Conservation (phyloP, 768 basidiomycete genomes). For the Ramaria sp. region DNA sequence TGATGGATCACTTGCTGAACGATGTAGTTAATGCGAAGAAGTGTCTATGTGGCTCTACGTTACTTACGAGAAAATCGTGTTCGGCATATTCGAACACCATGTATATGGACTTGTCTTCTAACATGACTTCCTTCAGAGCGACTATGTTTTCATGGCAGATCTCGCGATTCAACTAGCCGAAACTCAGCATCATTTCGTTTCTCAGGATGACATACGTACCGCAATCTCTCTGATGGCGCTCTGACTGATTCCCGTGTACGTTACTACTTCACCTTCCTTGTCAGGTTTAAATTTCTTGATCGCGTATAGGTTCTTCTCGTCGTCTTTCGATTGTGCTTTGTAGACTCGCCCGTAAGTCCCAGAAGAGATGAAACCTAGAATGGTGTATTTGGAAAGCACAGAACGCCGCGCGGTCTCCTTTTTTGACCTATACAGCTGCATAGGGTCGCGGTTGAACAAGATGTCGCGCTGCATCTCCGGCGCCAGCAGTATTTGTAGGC, state of each 20-base stretch:
- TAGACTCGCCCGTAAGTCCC: constrained; percentile 99
- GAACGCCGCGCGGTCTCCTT: constrained; percentile 56
- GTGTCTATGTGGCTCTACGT: not conserved
- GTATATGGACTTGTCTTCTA: constrained; percentile 97
- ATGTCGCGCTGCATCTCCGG: constrained; percentile 4
- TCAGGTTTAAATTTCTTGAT: constrained; percentile 99
- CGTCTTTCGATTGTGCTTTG: constrained; percentile 77
- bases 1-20: constrained; percentile 96
- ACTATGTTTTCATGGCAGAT: constrained; percentile 87
- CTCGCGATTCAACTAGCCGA: constrained; percentile 69
- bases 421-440: constrained; percentile 76
- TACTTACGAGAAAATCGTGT: constrained; percentile 87
- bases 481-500: not conserved
- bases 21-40: not conserved
- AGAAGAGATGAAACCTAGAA: constrained; percentile 95
- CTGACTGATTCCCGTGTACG: constrained; percentile 97
- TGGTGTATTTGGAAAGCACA: constrained; percentile 76
- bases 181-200: constrained; percentile 11
- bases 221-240: constrained; percentile 96
- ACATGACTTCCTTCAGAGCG: constrained; percentile 84
- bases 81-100: constrained; percentile 99
- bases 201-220: constrained; percentile 27
- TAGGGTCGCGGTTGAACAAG: constrained; percentile 42
- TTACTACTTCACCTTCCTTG: constrained; percentile 93
- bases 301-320: constrained; percentile 60